These are phyloP conservation scores for Turritis glabra DNA, from an alignment of 345 rosid genomes.

Conservation along the genomic window DNA sequence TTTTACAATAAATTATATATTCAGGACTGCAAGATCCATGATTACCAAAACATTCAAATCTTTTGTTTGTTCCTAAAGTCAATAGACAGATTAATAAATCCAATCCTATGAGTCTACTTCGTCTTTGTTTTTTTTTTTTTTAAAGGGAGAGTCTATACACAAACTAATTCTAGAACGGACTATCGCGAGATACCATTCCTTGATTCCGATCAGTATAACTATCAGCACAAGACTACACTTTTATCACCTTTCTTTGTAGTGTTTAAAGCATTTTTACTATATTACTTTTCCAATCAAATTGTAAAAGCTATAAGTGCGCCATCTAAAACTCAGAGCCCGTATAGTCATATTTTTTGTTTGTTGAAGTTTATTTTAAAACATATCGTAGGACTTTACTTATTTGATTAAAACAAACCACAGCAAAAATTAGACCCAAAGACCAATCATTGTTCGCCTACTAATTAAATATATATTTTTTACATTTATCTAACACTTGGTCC, in stretches of 20 bases:
- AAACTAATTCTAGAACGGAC: not conserved
- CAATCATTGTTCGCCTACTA: not conserved
- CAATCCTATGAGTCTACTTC: constrained; percentile 17
- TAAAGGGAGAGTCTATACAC: too few relatives aligned
- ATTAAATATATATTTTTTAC: not conserved
- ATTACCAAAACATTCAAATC: not conserved
- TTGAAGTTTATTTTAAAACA: too few relatives aligned
- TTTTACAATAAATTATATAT: constrained; percentile 9
- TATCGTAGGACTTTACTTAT: not conserved
- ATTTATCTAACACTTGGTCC: constrained; percentile 6
- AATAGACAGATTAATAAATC: not conserved
- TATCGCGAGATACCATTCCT: not conserved
- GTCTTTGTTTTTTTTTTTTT: too few relatives aligned
- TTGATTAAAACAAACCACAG: not conserved
- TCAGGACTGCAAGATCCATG: constrained; percentile 38
- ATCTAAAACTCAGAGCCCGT: not conserved
- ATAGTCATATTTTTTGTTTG: not conserved
- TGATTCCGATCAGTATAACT: not conserved
- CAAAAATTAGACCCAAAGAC: not conserved
- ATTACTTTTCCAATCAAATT: not conserved
- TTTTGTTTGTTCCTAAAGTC: constrained; percentile 18
- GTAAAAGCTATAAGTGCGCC: not conserved
- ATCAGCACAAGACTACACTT: not conserved
- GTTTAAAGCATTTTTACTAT: not conserved
- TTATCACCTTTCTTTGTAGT: too few relatives aligned